Conservation (phyloP, 208 protist species). For the Leishmania major region DNA sequence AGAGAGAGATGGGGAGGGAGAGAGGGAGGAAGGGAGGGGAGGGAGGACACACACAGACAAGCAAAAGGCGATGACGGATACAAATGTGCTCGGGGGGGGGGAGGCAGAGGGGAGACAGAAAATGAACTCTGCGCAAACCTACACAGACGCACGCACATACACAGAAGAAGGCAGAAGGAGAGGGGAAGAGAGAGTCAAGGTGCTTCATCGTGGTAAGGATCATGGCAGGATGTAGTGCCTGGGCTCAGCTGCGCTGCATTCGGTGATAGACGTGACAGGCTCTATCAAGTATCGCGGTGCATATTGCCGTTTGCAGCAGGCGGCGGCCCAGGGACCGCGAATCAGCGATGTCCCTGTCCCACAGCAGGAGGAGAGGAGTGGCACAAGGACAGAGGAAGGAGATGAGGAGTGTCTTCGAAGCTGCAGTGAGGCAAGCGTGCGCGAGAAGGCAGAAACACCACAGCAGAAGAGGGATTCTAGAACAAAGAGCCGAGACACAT, state of each 20-base stretch:
- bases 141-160: background rate
- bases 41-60: background rate
- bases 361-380: background rate
- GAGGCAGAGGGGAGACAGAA: background rate
- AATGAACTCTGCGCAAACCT: background rate
- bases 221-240: background rate
- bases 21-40: background rate
- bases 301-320: background rate
- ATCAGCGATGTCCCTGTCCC: background rate
- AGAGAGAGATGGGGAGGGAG: background rate
- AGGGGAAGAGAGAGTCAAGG: background rate
- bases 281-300: too few relatives aligned
- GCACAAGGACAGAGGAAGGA: background rate
- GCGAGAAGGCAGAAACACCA: background rate
- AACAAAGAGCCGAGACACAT: constrained; percentile 3
- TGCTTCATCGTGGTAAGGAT: background rate
- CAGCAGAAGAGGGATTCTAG: background rate
- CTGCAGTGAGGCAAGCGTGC: background rate
- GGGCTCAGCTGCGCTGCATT: background rate
- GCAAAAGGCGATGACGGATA: background rate
- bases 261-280: background rate
- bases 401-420: background rate
- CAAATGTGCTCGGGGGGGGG: background rate
- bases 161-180: background rate
- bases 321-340: background rate